Evolutionary conservation across 345 rosid genomes (phyloP).

Genomic region (Boechera stricta): DNA sequence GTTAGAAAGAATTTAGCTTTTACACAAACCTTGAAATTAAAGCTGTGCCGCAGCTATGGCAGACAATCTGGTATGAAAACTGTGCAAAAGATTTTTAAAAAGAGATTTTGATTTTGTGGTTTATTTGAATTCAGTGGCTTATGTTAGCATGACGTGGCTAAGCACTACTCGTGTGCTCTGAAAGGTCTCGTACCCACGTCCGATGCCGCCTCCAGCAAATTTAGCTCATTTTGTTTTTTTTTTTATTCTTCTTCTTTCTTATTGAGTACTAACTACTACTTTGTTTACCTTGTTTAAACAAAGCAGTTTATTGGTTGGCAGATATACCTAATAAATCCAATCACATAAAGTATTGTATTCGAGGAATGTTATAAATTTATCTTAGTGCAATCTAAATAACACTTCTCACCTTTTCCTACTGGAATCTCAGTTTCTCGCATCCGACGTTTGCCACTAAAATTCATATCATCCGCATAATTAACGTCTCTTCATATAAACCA

Average conservation of each 20-base stretch:
- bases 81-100: constrained; percentile 1
- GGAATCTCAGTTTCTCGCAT: not conserved
- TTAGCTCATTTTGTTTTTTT: not conserved
- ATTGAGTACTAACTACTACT: not conserved
- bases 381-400: not conserved
- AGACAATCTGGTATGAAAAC: constrained; percentile 12
- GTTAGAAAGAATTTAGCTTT: not conserved
- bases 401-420: not conserved
- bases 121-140: constrained; percentile 9
- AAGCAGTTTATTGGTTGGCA: constrained; percentile 1
- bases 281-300: not conserved
- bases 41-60: constrained; percentile 29
- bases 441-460: not conserved
- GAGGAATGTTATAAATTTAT: not conserved
- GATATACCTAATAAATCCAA: not conserved
- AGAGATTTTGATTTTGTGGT: not conserved
- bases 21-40: constrained; percentile 1
- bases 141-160: constrained; percentile 36
- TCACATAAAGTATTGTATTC: constrained; percentile 1
- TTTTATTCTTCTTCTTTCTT: not conserved
- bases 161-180: constrained; percentile 39
- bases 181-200: constrained; percentile 40
- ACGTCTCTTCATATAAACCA: no score
- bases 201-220: constrained; percentile 33
- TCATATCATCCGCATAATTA: not conserved